Evolutionary conservation across 305 asterid species (phyloP), one percentile per base, ranked within the genome.

Genomic region (Lippia alba): DNA sequence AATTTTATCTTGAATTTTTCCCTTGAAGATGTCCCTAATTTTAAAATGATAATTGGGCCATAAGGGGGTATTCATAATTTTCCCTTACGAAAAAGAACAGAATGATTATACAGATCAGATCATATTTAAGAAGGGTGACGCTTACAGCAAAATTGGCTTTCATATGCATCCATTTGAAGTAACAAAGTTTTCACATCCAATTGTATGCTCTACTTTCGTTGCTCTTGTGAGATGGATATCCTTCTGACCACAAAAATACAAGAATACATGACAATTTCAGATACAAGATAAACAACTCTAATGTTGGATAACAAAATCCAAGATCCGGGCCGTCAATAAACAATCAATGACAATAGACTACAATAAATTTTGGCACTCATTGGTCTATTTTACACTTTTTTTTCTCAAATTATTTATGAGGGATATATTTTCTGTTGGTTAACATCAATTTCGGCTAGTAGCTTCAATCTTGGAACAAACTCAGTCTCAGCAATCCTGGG

Each of bases 181-280:
- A 5, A 2, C 11, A 7, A 49, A 16, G 56, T 16, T 50, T 15
- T 50, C 56, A 15, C 10, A 51, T 16, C 11, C 32, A 20, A 16
- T 15, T 49, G 7, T 3, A 17, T 51, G 41, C 10, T 44, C n/a
- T 44, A 7, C 41, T 36, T 36, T 36, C 41, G 5, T 36, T 36
- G 41, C 41, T 1, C 53, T 49, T 15, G 55, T n/a, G 19, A n/a
- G 55, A 12, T 20, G 15, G 39, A 73, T 49, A 48, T 75, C 57
- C 53, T 49, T 53, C 62, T 53, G 53, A 54, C 67, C 36, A 30
- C 18, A 55, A 66, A 55, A 55, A 36, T 55, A 75, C 61, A 75
- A 19, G 66, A 12, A 56, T 19, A 64, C 12, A 56, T 53, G 53
- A 63, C 63, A 48, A 15, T 12, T 24, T 72, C 75, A 56, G 45